Evolutionary conservation across 345 rosid genomes (phyloP), one percentile per base, ranked within the genome.

Genomic region (Bruguiera gymnorhiza): DNA sequence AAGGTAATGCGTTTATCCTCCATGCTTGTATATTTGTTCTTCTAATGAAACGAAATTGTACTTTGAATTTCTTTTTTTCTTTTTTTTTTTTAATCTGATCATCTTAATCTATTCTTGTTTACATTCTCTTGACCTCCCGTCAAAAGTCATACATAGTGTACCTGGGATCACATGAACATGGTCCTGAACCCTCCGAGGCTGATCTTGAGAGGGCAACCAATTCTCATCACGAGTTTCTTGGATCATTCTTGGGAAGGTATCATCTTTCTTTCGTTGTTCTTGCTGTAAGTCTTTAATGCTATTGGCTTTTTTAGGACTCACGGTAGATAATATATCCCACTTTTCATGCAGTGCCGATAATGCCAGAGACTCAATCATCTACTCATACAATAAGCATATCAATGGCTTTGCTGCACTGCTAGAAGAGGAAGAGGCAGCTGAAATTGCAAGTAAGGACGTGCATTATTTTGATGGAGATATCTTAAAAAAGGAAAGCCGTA

Each of bases 321-420:
- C 29, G 56, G 11, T n/a, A 27, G 46, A 32, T 68, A n/a, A 54
- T 48, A 39, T 13, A 7, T 39, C 10, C 48, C 15, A 23, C 26
- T 60, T 55, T 32, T 56, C 8, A 31, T 16, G 62, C 81, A 86
- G 88, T 63, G n/a, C 75, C 8, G 71, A 69, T 62, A 78, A 58
- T 67, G 86, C 87, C 0, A 56, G 68, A 67, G 77, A 78, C 1
- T 78, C 89, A 46, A 79, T 88, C 56, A 70, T 86, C 62, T 84
- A 84, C 64, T 81, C 87, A 30, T 86, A 81, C 68, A 69, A 75
- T 43, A 80, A 73, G 31, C 73, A 79, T 19, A 80, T 88, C 71
- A 83, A 86, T 10, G 93, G 93, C 43, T 86, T 86, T 1, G 83
- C 88, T 1, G 91, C 91, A 21, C 71, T 69, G 60, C 82, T 88